phyloP scores from a whole-genome alignment of 148 eudicot genomes.

The Vaccinium darrowii region DNA sequence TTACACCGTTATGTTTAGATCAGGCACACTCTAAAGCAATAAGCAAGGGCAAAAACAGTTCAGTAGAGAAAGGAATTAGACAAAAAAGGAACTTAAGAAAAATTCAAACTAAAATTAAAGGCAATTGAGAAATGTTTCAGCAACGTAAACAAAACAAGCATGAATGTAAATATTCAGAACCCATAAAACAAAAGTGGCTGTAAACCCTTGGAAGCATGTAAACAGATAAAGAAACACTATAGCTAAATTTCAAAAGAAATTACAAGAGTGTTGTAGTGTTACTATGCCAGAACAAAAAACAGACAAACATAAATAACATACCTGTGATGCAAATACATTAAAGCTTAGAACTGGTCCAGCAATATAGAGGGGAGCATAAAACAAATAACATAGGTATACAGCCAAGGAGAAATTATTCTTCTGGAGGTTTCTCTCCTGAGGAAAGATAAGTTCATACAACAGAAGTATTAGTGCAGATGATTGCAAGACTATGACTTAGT shows the following conservation, averaged over 20 bases:
- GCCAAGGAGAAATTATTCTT: constrained; percentile 55
- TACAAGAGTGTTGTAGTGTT: too few relatives aligned
- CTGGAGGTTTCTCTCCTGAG: constrained; percentile 69
- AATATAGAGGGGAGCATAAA: constrained; percentile 92
- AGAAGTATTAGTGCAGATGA: not conserved
- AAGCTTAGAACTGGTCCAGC: constrained; percentile 78
- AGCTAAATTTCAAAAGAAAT: too few relatives aligned
- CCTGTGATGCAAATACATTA: constrained; percentile 96
- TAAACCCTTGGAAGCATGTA: not conserved
- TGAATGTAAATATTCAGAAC: not conserved
- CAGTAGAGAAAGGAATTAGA: not conserved
- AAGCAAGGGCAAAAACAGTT: not conserved
- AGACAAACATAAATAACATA: constrained; percentile 22
- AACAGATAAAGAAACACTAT: too few relatives aligned
- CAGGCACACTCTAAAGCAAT: not conserved
- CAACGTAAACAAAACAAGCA: not conserved
- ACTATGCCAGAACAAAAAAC: not conserved
- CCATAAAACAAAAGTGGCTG: not conserved
- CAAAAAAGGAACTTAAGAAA: not conserved
- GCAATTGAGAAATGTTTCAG: not conserved
- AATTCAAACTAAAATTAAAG: not conserved
- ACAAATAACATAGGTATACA: constrained; percentile 78
- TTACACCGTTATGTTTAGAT: not conserved
- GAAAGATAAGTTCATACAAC: constrained; percentile 5
- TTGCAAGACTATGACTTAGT: not conserved